Percentiles rank a stretch among this genome's conserved stretches.
These are phyloP conservation scores for Penicillium sp. DNA, from an alignment of 2,329 filamentous ascomycete genomes.

Conservation along the genomic window DNA sequence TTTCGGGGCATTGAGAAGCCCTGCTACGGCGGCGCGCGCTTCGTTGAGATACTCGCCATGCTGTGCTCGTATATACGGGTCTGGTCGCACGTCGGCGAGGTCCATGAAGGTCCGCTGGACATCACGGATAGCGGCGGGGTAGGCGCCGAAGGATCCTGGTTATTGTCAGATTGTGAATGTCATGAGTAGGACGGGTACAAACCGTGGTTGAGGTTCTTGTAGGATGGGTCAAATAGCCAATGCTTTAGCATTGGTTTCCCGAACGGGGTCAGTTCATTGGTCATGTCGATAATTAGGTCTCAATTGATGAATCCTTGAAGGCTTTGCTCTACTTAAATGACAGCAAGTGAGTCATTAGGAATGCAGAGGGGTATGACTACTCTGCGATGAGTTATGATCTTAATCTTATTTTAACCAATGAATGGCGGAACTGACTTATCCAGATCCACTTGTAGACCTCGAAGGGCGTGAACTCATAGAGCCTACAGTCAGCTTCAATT, in stretches of 20 bases:
- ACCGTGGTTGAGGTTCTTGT: constrained; percentile 75
- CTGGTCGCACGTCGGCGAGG: constrained; percentile 61
- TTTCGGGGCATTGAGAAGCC: constrained; percentile 59
- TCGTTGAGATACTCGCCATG: constrained; percentile 59
- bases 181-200: constrained; percentile 15
- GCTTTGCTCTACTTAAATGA: neutral
- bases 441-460: too few relatives aligned
- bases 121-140: constrained; percentile 58
- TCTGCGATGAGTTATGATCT: too few relatives aligned
- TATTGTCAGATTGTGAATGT: neutral
- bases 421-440: too few relatives aligned
- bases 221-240: constrained; percentile 65
- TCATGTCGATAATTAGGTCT: constrained; percentile 3
- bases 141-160: constrained; percentile 68
- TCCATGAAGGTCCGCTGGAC: constrained; percentile 62
- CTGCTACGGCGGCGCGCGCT: constrained; percentile 59
- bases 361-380: too few relatives aligned
- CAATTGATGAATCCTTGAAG: neutral
- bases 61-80: constrained; percentile 68
- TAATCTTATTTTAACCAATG: too few relatives aligned
- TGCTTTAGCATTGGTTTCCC: constrained; percentile 55
- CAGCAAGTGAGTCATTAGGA: too few relatives aligned
- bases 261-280: constrained; percentile 37
- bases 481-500: too few relatives aligned
- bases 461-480: too few relatives aligned